These are phyloP conservation scores for Fusarium miscanthi DNA, from an alignment of 2,329 filamentous ascomycete genomes.

Conservation along the genomic window DNA sequence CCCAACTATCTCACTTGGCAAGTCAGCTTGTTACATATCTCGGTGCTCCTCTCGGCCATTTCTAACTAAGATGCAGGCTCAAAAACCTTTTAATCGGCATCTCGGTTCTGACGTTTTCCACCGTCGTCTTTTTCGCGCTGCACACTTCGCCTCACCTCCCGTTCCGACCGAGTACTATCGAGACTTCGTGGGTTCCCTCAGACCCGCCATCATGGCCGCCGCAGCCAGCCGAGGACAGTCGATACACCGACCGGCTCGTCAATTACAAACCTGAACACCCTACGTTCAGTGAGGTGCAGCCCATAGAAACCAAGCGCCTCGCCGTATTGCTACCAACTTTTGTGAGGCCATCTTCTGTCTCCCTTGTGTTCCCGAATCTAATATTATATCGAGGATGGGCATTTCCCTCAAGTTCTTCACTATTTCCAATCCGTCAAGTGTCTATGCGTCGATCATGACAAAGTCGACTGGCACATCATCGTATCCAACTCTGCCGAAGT, in stretches of 20 bases:
- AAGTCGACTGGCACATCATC: background rate
- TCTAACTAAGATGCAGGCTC: accelerated
- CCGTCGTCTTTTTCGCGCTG: background rate
- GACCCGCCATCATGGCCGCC: background rate
- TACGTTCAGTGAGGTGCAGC: background rate
- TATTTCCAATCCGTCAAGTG: background rate
- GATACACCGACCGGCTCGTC: background rate
- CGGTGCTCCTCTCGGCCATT: accelerated
- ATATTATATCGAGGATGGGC: accelerated
- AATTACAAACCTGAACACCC: background rate
- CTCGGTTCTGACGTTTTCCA: background rate
- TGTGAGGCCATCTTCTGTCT: background rate
- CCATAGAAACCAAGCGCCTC: background rate
- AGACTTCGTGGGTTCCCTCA: background rate
- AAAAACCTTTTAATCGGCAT: background rate
- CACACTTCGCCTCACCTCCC: background rate
- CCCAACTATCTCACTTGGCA: background rate
- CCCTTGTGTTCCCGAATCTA: accelerated
- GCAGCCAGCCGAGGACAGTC: background rate
- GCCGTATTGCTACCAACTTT: background rate
- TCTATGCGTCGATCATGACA: background rate
- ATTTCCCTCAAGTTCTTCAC: background rate
- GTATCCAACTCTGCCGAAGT: background rate
- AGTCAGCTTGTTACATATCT: background rate
- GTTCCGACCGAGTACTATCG: background rate